A percentile compares a stretch with the other conserved stretches of the same genome.
Conservation (phyloP, 2,329 filamentous ascomycete genomes). For the Cladosporium cucumerinum region DNA sequence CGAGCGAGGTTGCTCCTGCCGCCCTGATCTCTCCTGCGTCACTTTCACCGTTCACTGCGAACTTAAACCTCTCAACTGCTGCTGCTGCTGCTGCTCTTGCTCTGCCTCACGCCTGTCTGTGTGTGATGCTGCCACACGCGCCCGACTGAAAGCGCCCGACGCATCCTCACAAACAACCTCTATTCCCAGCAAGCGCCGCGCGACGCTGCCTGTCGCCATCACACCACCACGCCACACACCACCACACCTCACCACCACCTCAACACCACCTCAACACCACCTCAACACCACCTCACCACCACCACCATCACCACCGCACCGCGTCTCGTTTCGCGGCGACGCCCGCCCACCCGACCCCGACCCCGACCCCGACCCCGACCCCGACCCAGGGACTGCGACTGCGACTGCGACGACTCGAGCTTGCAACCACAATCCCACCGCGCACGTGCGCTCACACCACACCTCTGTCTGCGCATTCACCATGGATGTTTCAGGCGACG, state of each 20-base stretch:
- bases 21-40: constrained; percentile 2
- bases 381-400: constrained; percentile 5
- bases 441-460: constrained; percentile 2
- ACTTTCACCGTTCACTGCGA: not conserved
- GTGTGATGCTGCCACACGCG: constrained; percentile 10
- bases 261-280: too few relatives aligned
- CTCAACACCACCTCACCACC: too few relatives aligned
- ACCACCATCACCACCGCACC: not conserved
- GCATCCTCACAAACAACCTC: not conserved
- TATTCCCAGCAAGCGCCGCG: not conserved
- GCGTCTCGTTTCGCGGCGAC: constrained; percentile 6
- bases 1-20: not conserved
- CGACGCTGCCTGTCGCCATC: not conserved
- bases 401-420: constrained; percentile 13
- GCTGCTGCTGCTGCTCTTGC: not conserved
- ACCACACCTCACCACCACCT: too few relatives aligned
- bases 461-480: constrained; percentile 14
- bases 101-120: not conserved
- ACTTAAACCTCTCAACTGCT: not conserved
- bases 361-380: too few relatives aligned
- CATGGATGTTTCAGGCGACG: constrained; percentile 20
- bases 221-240: too few relatives aligned
- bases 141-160: constrained; percentile 15
- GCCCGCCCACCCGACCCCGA: too few relatives aligned
- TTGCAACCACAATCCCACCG: constrained; percentile 6